A percentile compares a stretch with the other conserved stretches of the same genome.
Conservation (phyloP, 805 yeast genomes). For the Candida piceae region DNA sequence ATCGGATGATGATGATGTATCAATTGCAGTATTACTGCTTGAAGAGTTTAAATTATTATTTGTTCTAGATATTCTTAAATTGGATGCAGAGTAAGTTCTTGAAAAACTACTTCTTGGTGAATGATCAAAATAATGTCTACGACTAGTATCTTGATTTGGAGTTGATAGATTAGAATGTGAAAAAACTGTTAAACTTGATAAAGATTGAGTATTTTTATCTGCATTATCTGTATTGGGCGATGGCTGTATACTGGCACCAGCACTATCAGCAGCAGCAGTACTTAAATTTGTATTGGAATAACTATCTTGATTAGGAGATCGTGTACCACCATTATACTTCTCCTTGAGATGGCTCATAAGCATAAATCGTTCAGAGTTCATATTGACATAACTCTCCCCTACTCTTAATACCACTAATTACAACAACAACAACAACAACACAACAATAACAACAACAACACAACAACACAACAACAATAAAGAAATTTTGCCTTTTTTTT, state of each 20-base stretch:
- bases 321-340: neutral
- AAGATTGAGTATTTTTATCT: too few species aligned
- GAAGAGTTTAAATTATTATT: neutral
- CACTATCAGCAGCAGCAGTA: too few species aligned
- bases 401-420: too few species aligned
- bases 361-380: neutral
- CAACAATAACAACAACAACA: too few species aligned
- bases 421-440: too few species aligned
- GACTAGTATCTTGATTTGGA: neutral
- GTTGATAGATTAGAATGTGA: too few species aligned
- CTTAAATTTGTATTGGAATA: too few species aligned
- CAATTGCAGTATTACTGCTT: conserved; percentile 5
- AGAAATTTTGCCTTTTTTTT: too few species aligned
- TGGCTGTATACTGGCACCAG: too few species aligned
- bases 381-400: neutral
- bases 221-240: too few species aligned
- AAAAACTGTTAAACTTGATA: neutral
- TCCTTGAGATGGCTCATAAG: neutral
- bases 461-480: too few species aligned
- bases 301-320: neutral
- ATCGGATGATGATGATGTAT: conserved; percentile 10
- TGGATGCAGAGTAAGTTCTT: conserved; percentile 16
- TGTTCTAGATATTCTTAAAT: conserved; percentile 18
- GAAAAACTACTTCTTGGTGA: conserved; percentile 17
- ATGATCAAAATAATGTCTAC: conserved; percentile 14